Base-by-base conservation (phyloP, 2,329 filamentous ascomycete species). In the Sordariomycetes sp. region DNA sequence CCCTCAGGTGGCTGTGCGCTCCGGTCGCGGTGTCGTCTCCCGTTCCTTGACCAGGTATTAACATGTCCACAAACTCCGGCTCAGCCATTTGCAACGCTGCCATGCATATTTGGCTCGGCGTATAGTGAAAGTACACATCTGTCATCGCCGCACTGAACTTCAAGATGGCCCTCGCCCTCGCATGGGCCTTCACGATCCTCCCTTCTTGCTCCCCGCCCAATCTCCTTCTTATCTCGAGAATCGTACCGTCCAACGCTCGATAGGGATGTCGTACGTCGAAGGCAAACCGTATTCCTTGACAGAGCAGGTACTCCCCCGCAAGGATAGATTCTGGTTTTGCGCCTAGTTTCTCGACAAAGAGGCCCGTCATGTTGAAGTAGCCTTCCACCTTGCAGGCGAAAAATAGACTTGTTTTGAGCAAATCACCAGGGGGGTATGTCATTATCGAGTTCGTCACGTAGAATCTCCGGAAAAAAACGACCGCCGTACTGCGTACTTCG, bases 121-220 rank as follows among this genome's bases (percentile, higher is more conserved):
- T 90, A 61, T 85, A 96, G 57, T 94, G 82, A 60, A 96, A 95
- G 62, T 96, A 96, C n/a, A 77, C 87, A 49, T 98, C 92, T 18
- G 90, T 94, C 40, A 95, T 71, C 33, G 94, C 65, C 0, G 87
- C 84, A 37, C 85, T 83, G 35, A 79, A 82, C 51, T 86, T 86
- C 35, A 93, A 72, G 30, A 86, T 69, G 15, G 79, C 75, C 27
- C 83, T 73, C 0, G 88, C 83, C 34, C 70, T 72, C n/a, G 67
- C 66, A 51, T 94, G 87, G 0, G 86, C 86, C 9, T 67, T 66
- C 32, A 60, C 61, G 20, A 77, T 60, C 18, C 68, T 61, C n/a
- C n/a, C n/a, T 8, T 55, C 47, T 32, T 67, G 68, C 33, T 79
- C 72, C 2, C 79, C 75, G 17, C 78, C 72, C 0, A 75, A 70